Base-by-base conservation (phyloP, 2,329 filamentous ascomycete genomes). In the Cercospora sojina region DNA sequence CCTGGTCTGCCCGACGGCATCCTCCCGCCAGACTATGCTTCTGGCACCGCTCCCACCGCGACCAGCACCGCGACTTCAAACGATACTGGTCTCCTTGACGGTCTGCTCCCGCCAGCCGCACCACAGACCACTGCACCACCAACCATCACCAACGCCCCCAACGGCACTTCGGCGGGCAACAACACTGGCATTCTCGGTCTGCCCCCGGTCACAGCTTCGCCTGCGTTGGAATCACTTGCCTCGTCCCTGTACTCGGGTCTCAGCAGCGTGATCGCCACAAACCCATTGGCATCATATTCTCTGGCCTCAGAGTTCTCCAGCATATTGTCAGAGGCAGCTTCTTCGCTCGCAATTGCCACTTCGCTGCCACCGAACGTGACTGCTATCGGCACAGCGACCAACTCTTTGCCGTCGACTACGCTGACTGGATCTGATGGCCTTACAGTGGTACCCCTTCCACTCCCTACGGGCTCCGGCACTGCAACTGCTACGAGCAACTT, bases 251-350 rank as follows among this genome's bases (percentile, higher is more conserved):
- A 67, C 64, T 71, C 73, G 12, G 69, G 72, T 20, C 65, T 77
- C 3, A 73, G 74, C 8, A 74, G 73, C 41, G 70, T 76, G 18
- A 71, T 70, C 9, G 74, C 74, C 2, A 76, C 74, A 25, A 71
- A 76, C 61, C 65, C 72, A 47, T 70, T 62, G 6, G 67, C 72
- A 9, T 72, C 74, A 0, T 67, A 66, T 43, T 74, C 73, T 13
- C 51, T 76, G 43, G 71, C 74, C 4, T 74, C 74, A 1, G 70
- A 72, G 29, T 70, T 73, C 60, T 76, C 74, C 5, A 74, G 73
- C 63, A 71, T 76, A 13, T 60, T 76, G 20, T 75, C 75, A 2
- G 74, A 72, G 57, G 74, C 73, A 23, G 71, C 73, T 12, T 71
- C 74, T 9, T 74, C 75, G n/a, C 51, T 66, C 56, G 64, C 67